Evolutionary conservation across 768 basidiomycete species (phyloP).

Genomic region (Tylopilus vinaceipallidus): DNA sequence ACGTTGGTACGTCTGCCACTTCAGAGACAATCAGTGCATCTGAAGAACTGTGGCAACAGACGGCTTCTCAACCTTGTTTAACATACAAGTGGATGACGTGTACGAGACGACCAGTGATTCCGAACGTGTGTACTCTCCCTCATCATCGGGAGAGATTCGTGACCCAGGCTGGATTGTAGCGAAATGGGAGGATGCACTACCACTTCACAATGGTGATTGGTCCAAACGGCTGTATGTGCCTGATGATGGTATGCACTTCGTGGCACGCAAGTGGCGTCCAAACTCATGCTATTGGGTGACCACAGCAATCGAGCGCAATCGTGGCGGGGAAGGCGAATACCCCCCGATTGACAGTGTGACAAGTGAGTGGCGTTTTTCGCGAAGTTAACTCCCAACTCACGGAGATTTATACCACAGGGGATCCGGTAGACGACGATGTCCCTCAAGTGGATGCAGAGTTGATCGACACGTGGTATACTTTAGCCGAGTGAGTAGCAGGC

Average conservation of each 20-base stretch:
- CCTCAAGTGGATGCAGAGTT: background rate
- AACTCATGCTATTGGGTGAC: background rate
- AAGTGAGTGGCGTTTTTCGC: background rate
- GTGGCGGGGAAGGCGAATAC: background rate
- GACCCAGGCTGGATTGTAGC: background rate
- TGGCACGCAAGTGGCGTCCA: background rate
- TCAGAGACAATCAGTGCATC: background rate
- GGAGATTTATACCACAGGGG: background rate
- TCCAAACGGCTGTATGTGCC: background rate
- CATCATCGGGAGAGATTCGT: background rate
- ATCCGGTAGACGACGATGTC: background rate
- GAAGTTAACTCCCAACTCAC: background rate
- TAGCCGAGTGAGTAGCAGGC: background rate
- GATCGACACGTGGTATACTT: constrained; percentile 2
- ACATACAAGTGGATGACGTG: background rate
- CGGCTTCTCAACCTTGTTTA: background rate
- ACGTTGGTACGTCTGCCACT: background rate
- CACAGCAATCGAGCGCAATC: background rate
- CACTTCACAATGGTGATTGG: background rate
- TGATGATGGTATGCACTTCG: background rate
- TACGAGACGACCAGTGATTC: background rate
- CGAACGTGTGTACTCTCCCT: background rate
- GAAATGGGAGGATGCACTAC: background rate
- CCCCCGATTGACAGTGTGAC: background rate
- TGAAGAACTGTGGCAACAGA: background rate